These are phyloP conservation scores for Trichosphaerium sp. DNA, from an alignment of 78 protist species.

Conservation along the genomic window DNA sequence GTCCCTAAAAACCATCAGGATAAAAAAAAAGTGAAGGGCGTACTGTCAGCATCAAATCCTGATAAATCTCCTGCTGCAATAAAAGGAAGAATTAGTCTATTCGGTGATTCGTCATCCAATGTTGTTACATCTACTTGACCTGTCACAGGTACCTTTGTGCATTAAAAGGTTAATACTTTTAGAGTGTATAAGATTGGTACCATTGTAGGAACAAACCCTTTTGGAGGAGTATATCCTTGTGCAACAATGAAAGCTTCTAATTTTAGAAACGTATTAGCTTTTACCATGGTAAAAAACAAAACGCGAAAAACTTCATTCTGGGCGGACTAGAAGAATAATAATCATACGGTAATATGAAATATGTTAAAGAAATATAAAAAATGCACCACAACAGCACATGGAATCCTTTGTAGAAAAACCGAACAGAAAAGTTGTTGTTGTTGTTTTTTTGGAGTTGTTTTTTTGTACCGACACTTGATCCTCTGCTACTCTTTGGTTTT, in stretches of 20 bases:
- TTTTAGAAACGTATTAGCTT: too few relatives aligned
- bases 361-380: too few relatives aligned
- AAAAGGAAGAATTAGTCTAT: constrained; percentile 58
- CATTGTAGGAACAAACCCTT: constrained; percentile 43
- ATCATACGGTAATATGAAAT: too few relatives aligned
- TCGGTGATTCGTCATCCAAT: constrained; percentile 10
- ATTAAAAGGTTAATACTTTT: neutral
- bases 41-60: constrained; percentile 66
- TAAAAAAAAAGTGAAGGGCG: neutral
- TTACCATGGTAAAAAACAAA: too few relatives aligned
- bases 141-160: neutral
- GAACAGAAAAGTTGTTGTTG: neutral
- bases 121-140: neutral
- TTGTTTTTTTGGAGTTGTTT: neutral
- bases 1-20: neutral
- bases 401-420: neutral
- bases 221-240: constrained; percentile 65
- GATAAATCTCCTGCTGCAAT: constrained; percentile 76
- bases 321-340: too few relatives aligned
- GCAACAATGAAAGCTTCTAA: constrained; percentile 56
- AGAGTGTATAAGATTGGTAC: neutral
- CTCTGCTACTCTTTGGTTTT: constrained; percentile 85
- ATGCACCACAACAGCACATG: neutral
- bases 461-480: constrained; percentile 35
- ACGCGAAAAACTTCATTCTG: too few relatives aligned